These are phyloP conservation scores for Chaetoceros muelleri DNA, from an alignment of 108 stramenopile species.

Conservation along the genomic window DNA sequence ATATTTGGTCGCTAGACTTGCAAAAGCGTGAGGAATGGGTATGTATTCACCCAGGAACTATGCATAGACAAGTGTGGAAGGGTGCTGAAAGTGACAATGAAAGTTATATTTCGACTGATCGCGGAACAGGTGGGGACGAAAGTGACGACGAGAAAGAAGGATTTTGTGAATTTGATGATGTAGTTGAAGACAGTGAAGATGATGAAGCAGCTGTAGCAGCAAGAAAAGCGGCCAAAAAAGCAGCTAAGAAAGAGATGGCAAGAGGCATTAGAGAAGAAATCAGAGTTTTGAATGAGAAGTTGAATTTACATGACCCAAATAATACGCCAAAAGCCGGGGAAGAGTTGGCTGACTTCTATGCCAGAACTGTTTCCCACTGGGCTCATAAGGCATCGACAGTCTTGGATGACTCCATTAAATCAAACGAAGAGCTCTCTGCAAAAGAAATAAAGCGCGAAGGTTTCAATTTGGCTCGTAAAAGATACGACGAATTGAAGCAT, in stretches of 20 bases:
- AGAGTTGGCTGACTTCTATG: constrained; percentile 70
- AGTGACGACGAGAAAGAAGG: constrained; percentile 42
- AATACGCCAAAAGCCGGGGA: constrained; percentile 58
- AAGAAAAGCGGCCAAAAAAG: constrained; percentile 23
- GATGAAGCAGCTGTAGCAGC: constrained; percentile 27
- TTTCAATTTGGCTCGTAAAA: constrained; percentile 48
- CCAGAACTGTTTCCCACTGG: constrained; percentile 68
- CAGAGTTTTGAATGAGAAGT: constrained; percentile 43
- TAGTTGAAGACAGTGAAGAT: constrained; percentile 25
- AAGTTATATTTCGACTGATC: constrained; percentile 60
- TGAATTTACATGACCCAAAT: constrained; percentile 32
- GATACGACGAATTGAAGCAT: constrained; percentile 54
- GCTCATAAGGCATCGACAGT: constrained; percentile 27
- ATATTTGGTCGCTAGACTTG: constrained; percentile 79
- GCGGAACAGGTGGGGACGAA: constrained; percentile 31
- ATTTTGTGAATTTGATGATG: constrained; percentile 19
- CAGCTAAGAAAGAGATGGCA: constrained; percentile 31
- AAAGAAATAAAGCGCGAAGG: constrained; percentile 78
- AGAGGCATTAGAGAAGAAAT: constrained; percentile 50
- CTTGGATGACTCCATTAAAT: constrained; percentile 9
- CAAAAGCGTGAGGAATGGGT: constrained; percentile 76
- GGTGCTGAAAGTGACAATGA: constrained; percentile 76
- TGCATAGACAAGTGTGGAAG: constrained; percentile 86
- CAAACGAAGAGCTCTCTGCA: constrained; percentile 28
- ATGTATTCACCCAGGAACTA: constrained; percentile 72